phyloP scores from a whole-genome alignment of 2,329 filamentous ascomycete species.

The Xylariaceae sp. region DNA sequence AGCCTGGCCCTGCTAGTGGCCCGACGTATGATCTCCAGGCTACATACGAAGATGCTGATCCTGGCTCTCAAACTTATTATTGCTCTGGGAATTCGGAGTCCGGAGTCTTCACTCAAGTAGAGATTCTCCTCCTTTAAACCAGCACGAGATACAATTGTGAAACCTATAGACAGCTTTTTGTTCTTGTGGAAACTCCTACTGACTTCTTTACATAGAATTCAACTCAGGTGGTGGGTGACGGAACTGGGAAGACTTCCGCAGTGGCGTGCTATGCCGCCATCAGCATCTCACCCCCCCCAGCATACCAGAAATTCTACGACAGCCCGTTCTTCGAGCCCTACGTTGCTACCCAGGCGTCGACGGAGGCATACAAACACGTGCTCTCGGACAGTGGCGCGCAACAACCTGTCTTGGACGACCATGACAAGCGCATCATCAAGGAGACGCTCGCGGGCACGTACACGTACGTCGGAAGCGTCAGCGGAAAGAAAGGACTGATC shows the following conservation, averaged over 20 bases:
- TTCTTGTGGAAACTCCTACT: too few species aligned
- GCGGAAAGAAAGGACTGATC: conserved; percentile 41
- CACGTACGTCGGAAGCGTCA: conserved; percentile 40
- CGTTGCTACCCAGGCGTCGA: conserved; percentile 39
- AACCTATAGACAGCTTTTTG: too few species aligned
- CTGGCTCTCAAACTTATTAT: conserved; percentile 42
- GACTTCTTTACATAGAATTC: conserved; percentile 29
- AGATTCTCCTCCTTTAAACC: too few species aligned
- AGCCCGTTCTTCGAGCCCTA: conserved; percentile 40
- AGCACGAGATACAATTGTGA: too few species aligned
- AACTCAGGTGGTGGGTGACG: conserved; percentile 28
- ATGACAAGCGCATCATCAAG: conserved; percentile 42
- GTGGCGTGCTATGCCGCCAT: conserved; percentile 43
- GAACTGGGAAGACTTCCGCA: conserved; percentile 28
- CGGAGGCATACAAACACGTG: conserved; percentile 44
- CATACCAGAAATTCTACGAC: conserved; percentile 41
- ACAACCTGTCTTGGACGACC: conserved; percentile 40
- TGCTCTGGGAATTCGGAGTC: conserved; percentile 44
- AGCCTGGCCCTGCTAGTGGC: conserved; percentile 40
- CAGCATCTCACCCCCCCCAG: too few species aligned
- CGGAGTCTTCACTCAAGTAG: conserved; percentile 38
- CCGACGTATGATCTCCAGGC: conserved; percentile 38
- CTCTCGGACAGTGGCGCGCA: conserved; percentile 42
- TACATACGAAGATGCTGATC: conserved; percentile 41
- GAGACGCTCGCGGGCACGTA: conserved; percentile 40